Base-by-base conservation (phyloP, 306 rosid genomes). In the Ormosia semicastrata region DNA sequence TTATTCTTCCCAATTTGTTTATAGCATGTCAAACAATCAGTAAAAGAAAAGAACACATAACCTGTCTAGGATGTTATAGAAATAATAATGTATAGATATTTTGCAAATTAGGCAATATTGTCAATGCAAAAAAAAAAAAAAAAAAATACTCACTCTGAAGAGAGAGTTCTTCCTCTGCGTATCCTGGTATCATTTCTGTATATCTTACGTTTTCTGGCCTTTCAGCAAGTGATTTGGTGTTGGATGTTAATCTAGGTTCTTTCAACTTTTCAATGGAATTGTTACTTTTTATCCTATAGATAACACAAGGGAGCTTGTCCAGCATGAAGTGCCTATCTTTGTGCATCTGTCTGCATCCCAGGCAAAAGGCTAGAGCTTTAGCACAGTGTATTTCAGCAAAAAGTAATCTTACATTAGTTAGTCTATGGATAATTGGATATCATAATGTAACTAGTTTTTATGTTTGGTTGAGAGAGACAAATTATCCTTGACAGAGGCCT, bases 181-280 rank as follows among this genome's bases (percentile, higher is more conserved):
- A 87, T 84, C 92, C 96, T 7, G 86, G 97, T 68, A 88, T 68
- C 95, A 92, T 90, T 81, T 90, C 95, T 32, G 63, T 64, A 71
- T 91, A 90, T 82, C 57, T 83, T 53, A 88, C 72, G 41, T 78
- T 80, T 76, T 47, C 84, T 33, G 50, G 68, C 52, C 54, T 75
- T 33, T 78, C 73, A 2, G 43, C 56, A 53, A 14, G 54, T 14
- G 71, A 8, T 59, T 78, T 82, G 68, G 66, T 13, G 13, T 1
- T 72, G 69, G 32, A 81, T 59, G 13, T 13, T 74, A 60, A 29
- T 75, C 66, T 86, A 13, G 88, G 88, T 9, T 80, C 86, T 81
- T 91, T 90, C 59, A 87, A 33, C 73, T 12, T 78, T 30, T 87
- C 80, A 60, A 84, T 36, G 17, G 79, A 52, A 60, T 81, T 81